Conservation (phyloP, 768 basidiomycete species). For the Grammothele lineata region DNA sequence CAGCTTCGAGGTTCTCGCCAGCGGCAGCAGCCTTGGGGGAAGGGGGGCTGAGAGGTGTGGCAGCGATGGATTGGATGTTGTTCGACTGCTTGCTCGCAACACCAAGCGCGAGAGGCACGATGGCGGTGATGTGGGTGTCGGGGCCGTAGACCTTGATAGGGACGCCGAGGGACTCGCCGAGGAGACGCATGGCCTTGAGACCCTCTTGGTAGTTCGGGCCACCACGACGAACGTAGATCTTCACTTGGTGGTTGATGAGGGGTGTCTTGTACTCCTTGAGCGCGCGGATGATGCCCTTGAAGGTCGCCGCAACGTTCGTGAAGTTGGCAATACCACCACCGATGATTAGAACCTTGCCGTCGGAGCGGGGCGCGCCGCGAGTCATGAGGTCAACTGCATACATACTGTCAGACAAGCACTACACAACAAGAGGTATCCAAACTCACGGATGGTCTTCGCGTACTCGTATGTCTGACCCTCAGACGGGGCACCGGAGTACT, state of each 20-base stretch:
- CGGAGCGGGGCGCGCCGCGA: constrained; percentile 72
- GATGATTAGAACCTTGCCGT: constrained; percentile 99
- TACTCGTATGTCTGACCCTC: constrained; percentile 99
- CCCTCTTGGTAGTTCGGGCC: constrained; percentile 99
- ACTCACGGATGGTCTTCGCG: constrained; percentile 92
- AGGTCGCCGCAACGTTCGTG: constrained; percentile 97
- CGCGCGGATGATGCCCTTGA: constrained; percentile 99
- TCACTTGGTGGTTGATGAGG: constrained; percentile 80
- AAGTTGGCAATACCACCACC: constrained; percentile 99
- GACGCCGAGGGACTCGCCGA: constrained; percentile 95
- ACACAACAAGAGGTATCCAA: background rate
- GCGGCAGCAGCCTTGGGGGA: constrained; percentile 35
- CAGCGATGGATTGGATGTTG: constrained; percentile 34
- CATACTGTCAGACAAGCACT: constrained; percentile 4
- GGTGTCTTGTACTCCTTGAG: constrained; percentile 89
- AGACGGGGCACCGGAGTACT: constrained; percentile 97
- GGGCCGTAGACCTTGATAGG: constrained; percentile 97
- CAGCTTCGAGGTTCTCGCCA: constrained; percentile 30
- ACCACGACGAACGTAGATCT: constrained; percentile 96
- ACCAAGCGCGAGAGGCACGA: constrained; percentile 97
- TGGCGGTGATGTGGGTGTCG: constrained; percentile 97
- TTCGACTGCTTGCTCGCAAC: constrained; percentile 53
- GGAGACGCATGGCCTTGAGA: constrained; percentile 96
- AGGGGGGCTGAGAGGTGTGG: constrained; percentile 46
- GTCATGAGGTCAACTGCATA: constrained; percentile 85